phyloP scores from a whole-genome alignment of 2,329 filamentous ascomycete genomes.

The Beauveria medogensis region DNA sequence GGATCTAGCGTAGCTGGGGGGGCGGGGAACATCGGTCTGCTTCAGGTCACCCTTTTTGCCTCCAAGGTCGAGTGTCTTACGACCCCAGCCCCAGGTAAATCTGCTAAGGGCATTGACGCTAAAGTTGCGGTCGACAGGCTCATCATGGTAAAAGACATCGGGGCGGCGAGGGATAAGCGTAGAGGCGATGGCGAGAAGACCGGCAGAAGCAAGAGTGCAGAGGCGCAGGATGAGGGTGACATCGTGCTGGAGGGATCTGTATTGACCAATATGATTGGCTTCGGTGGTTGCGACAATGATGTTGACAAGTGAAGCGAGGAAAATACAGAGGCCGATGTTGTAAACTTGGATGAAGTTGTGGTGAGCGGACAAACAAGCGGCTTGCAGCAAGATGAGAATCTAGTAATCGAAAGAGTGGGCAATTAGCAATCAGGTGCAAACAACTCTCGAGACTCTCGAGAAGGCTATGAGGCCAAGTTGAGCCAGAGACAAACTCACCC shows the following conservation, averaged over 20 bases:
- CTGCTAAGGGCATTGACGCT: conserved; percentile 53
- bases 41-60: conserved; percentile 52
- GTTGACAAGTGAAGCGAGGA: conserved; percentile 39
- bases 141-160: conserved; percentile 51
- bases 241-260: conserved; percentile 25
- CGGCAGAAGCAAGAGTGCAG: conserved; percentile 35
- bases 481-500: conserved; percentile 43
- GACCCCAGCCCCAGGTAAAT: conserved; percentile 60
- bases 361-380: conserved; percentile 38
- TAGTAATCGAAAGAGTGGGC: conserved; percentile 18
- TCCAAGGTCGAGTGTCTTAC: conserved; percentile 45
- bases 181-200: conserved; percentile 40
- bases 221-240: conserved; percentile 38
- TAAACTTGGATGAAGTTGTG: conserved; percentile 45
- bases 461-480: background rate
- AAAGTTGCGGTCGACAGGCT: conserved; percentile 54
- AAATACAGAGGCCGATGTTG: conserved; percentile 43
- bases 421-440: background rate
- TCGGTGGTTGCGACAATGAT: conserved; percentile 37
- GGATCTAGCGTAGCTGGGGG: conserved; percentile 47
- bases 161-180: conserved; percentile 59
- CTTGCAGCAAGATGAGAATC: conserved; percentile 45
- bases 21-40: conserved; percentile 52
- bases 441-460: background rate
- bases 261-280: conserved; percentile 28